These are phyloP conservation scores for Trichoderma arundinaceum DNA, from an alignment of 2,329 filamentous ascomycete species.

Conservation along the genomic window DNA sequence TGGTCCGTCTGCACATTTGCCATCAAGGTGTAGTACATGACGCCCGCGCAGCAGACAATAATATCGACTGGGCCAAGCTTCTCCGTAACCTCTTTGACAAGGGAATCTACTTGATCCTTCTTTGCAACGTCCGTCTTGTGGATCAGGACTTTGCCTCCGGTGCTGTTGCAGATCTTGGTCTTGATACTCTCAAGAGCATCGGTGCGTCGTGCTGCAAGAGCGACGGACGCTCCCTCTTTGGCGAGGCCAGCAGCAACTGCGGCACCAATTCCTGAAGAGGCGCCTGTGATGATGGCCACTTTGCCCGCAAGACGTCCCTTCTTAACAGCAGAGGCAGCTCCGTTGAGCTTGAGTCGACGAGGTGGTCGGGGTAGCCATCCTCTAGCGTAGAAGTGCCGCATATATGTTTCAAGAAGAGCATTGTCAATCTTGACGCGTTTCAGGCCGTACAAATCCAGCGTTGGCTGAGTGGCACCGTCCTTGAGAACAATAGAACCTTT, in stretches of 20 bases:
- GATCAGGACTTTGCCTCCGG: constrained; percentile 68
- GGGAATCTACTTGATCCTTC: constrained; percentile 66
- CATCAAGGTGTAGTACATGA: constrained; percentile 93
- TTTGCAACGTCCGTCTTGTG: constrained; percentile 76
- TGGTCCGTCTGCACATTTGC: constrained; percentile 73
- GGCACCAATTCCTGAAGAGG: constrained; percentile 79
- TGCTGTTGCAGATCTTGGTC: constrained; percentile 59
- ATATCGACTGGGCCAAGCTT: constrained; percentile 77
- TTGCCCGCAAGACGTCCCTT: constrained; percentile 68
- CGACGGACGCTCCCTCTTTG: constrained; percentile 72
- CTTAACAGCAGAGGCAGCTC: constrained; percentile 29
- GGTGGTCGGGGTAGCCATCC: constrained; percentile 75
- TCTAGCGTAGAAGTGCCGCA: constrained; percentile 78
- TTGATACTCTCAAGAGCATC: constrained; percentile 73
- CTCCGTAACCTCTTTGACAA: constrained; percentile 63
- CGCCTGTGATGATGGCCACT: constrained; percentile 78
- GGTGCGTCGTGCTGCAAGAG: constrained; percentile 71
- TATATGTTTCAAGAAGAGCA: constrained; percentile 75
- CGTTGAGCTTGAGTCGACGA: constrained; percentile 48
- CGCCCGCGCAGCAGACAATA: constrained; percentile 78
- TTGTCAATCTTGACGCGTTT: constrained; percentile 72
- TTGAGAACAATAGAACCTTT: constrained; percentile 74
- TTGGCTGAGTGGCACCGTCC: constrained; percentile 69
- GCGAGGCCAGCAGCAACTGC: constrained; percentile 73
- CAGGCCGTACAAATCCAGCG: constrained; percentile 58